Conservation (phyloP, 192 early-diverging fungal species). For the Coemansia sp. region DNA sequence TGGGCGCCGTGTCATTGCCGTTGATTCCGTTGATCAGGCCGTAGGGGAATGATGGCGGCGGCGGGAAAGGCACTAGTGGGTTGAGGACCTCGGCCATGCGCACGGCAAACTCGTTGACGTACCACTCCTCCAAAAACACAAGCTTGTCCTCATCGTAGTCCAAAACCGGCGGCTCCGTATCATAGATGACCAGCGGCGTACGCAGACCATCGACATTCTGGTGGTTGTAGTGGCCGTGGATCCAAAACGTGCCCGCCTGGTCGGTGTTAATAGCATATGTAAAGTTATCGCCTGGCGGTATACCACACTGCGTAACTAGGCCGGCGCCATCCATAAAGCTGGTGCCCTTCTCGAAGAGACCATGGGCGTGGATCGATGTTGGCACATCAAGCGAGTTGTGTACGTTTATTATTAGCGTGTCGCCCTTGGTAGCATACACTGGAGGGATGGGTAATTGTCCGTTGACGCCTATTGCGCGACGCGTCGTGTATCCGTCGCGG, state of each 20-base stretch:
- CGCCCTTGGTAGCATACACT: slow-evolving; percentile 7
- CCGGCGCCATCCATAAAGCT: slow-evolving; percentile 64
- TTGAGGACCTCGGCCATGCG: slow-evolving; percentile 37
- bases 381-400: slow-evolving; percentile 53
- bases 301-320: slow-evolving; percentile 68
- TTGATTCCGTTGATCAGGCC: slow-evolving; percentile 39
- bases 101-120: slow-evolving; percentile 34
- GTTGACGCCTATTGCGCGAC: slow-evolving; percentile 63
- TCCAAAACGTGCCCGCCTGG: slow-evolving; percentile 74
- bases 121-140: slow-evolving; percentile 64
- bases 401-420: slow-evolving; percentile 20
- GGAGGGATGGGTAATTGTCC: slow-evolving; percentile 53
- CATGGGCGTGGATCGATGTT: slow-evolving; percentile 70
- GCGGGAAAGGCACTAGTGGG: slow-evolving; percentile 57
- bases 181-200: slow-evolving; percentile 64
- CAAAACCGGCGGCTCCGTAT: slow-evolving; percentile 40
- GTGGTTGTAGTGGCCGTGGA: slow-evolving; percentile 62
- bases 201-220: slow-evolving; percentile 80
- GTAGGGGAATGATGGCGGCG: slow-evolving; percentile 59
- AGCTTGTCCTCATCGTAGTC: slow-evolving; percentile 66
- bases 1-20: slow-evolving; percentile 17
- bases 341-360: slow-evolving; percentile 69
- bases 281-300: slow-evolving; percentile 60
- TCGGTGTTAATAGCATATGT: slow-evolving; percentile 61
- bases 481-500: slow-evolving; percentile 59